A percentile compares a stretch with the other conserved stretches of the same genome.
Evolutionary conservation across 2,329 filamentous ascomycete species (phyloP).

Genomic region (Monosporascus sp.): DNA sequence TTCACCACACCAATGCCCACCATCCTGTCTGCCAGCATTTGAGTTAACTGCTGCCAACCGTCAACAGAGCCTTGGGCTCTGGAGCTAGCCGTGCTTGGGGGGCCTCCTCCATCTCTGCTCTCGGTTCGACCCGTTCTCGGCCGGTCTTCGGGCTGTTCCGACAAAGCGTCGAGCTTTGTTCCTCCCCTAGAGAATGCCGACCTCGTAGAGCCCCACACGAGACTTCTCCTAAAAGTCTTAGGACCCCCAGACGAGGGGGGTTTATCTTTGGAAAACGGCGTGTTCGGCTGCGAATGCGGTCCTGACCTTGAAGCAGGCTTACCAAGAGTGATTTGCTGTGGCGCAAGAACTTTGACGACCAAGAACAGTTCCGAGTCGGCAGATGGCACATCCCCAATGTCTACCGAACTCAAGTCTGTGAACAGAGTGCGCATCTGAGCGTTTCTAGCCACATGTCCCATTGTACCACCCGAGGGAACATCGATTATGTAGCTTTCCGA

Average conservation of each 20-base stretch:
- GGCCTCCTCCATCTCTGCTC: conserved; percentile 40
- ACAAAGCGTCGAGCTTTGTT: conserved; percentile 51
- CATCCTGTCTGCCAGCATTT: conserved; percentile 58
- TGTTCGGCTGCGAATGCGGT: conserved; percentile 34
- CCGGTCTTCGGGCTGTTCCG: conserved; percentile 44
- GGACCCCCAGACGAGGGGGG: conserved; percentile 44
- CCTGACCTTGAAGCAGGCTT: conserved; percentile 51
- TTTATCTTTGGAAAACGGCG: conserved; percentile 42
- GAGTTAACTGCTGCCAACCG: conserved; percentile 21
- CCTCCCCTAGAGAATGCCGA: conserved; percentile 50
- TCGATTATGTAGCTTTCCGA: conserved; percentile 82
- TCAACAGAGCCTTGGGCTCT: conserved; percentile 31
- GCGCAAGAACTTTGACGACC: conserved; percentile 71
- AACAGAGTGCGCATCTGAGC: conserved; percentile 80
- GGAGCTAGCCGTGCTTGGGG: conserved; percentile 56
- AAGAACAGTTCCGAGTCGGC: conserved; percentile 73
- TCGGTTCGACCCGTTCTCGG: conserved; percentile 29
- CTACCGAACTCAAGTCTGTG: conserved; percentile 74
- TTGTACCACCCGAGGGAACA: conserved; percentile 67
- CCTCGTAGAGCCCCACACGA: conserved; percentile 64
- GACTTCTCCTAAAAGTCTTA: conserved; percentile 55
- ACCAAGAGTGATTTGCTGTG: conserved; percentile 42
- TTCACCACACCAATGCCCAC: conserved; percentile 75
- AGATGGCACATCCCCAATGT: conserved; percentile 59
- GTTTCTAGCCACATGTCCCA: conserved; percentile 59